A percentile compares a stretch with the other conserved stretches of the same genome.
phyloP scores from a whole-genome alignment of 2,329 filamentous ascomycete species.

The Escovopsis weberi region DNA sequence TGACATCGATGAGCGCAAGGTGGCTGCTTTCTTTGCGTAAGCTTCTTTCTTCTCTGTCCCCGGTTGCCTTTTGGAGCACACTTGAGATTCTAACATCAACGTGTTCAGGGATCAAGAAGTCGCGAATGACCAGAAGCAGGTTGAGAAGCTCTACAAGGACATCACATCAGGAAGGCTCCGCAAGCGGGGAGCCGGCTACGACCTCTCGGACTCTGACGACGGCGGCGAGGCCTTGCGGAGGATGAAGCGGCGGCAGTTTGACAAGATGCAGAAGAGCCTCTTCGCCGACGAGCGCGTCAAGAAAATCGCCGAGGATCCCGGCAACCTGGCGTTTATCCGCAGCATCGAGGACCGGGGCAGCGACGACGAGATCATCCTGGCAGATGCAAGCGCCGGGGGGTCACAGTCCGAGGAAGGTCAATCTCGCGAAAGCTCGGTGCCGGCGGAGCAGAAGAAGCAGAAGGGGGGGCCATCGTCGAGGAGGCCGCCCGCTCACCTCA shows the following conservation, averaged over 20 bases:
- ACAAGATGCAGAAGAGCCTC: conserved; percentile 79
- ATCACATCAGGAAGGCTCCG: conserved; percentile 80
- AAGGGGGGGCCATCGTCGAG: conserved; percentile 23
- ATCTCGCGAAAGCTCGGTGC: conserved; percentile 12
- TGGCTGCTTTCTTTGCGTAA: conserved; percentile 83
- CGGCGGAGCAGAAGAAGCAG: conserved; percentile 22
- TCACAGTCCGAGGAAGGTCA: conserved; percentile 23
- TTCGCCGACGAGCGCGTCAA: conserved; percentile 80
- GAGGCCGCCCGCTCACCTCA: conserved; percentile 43
- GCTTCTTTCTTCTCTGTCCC: conserved; percentile 15
- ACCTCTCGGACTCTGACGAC: conserved; percentile 84
- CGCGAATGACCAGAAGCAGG: conserved; percentile 67
- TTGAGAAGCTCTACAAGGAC: conserved; percentile 85
- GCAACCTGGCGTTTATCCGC: conserved; percentile 78
- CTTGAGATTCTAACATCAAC: conserved; percentile 6
- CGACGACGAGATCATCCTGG: conserved; percentile 65
- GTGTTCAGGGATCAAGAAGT: conserved; percentile 57
- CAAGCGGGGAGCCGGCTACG: conserved; percentile 68
- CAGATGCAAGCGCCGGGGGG: conserved; percentile 24
- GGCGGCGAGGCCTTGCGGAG: conserved; percentile 63
- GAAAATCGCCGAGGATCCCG: conserved; percentile 78
- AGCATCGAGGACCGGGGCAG: conserved; percentile 72
- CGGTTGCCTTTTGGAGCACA: not conserved
- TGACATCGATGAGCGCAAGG: conserved; percentile 61
- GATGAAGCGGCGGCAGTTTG: conserved; percentile 76